phyloP scores from a whole-genome alignment of 2,329 filamentous ascomycete genomes.

The Alternaria sp. region DNA sequence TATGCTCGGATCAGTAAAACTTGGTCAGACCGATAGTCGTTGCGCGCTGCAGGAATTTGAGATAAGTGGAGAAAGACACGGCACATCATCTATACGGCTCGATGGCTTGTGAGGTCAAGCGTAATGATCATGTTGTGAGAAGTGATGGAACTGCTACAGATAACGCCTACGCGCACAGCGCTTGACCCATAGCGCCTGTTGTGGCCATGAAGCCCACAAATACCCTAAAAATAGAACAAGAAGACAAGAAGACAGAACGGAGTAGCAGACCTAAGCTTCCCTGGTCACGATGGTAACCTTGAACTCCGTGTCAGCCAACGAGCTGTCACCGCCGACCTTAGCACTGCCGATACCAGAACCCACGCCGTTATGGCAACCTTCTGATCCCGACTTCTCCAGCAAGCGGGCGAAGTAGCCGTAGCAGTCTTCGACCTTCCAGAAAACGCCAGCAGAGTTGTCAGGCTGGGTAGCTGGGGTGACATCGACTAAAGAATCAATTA shows the following conservation, averaged over 20 bases:
- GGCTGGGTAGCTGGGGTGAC: slow-evolving; percentile 33
- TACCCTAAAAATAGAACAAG: not conserved
- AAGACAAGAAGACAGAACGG: not conserved
- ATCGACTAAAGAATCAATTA: slow-evolving; percentile 24
- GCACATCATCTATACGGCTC: not conserved
- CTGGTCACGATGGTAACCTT: slow-evolving; percentile 26
- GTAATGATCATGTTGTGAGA: not conserved
- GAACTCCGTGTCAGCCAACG: slow-evolving; percentile 36
- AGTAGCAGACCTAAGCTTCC: not conserved
- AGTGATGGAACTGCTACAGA: not conserved
- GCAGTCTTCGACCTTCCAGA: slow-evolving; percentile 38
- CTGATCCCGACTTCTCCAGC: slow-evolving; percentile 24
- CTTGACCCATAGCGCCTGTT: not conserved
- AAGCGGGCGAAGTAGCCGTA: slow-evolving; percentile 40
- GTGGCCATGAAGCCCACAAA: not conserved
- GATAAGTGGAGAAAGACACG: not conserved
- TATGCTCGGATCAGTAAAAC: not conserved
- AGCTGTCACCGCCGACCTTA: slow-evolving; percentile 29
- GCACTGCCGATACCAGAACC: slow-evolving; percentile 35
- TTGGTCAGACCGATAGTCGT: not conserved
- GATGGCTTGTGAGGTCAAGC: not conserved
- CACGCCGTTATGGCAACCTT: slow-evolving; percentile 29
- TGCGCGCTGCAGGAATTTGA: not conserved
- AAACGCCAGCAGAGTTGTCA: slow-evolving; percentile 22
- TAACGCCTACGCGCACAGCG: not conserved